A percentile compares a stretch with the other conserved stretches of the same genome.
phyloP scores from a whole-genome alignment of 139 green algal genomes.

The Auxenochlorella pyrenoidosa region DNA sequence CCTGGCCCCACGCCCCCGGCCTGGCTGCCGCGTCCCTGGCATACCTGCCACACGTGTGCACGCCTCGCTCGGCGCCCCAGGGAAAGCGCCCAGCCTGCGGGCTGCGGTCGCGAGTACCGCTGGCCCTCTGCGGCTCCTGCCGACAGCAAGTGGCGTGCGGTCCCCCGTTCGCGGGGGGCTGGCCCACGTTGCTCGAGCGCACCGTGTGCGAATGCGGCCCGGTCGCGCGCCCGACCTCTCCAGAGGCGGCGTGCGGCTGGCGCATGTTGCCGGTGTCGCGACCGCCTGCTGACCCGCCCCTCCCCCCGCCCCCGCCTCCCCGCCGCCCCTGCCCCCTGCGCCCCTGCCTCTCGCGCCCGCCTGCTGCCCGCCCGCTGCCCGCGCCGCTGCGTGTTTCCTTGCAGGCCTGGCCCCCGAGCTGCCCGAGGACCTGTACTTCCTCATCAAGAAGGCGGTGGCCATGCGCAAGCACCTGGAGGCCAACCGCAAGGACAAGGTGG shows the following conservation, averaged over 20 bases:
- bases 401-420: constrained; percentile 94
- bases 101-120: not conserved
- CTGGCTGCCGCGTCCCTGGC: not conserved
- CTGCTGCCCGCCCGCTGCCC: too few species aligned
- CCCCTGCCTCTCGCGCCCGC: too few species aligned
- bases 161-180: constrained; percentile 23
- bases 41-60: not conserved
- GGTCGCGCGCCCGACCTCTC: not conserved
- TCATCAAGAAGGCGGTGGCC: constrained; percentile 99
- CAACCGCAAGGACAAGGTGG: constrained; percentile 82
- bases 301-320: not conserved
- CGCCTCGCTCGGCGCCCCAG: not conserved
- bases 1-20: not conserved
- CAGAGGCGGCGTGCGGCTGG: constrained; percentile 14
- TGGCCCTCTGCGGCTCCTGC: not conserved
- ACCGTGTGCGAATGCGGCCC: constrained; percentile 37
- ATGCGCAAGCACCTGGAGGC: constrained; percentile 99
- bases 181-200: constrained; percentile 44
- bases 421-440: constrained; percentile 98
- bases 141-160: constrained; percentile 42
- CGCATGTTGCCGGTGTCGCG: constrained; percentile 38
- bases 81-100: not conserved
- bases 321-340: not conserved
- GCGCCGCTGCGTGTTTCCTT: not conserved
- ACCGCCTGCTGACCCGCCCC: not conserved